A percentile compares a stretch with the other conserved stretches of the same genome.
These are phyloP conservation scores for Rhizopogon salebrosus DNA, from an alignment of 768 basidiomycete genomes.

Conservation along the genomic window DNA sequence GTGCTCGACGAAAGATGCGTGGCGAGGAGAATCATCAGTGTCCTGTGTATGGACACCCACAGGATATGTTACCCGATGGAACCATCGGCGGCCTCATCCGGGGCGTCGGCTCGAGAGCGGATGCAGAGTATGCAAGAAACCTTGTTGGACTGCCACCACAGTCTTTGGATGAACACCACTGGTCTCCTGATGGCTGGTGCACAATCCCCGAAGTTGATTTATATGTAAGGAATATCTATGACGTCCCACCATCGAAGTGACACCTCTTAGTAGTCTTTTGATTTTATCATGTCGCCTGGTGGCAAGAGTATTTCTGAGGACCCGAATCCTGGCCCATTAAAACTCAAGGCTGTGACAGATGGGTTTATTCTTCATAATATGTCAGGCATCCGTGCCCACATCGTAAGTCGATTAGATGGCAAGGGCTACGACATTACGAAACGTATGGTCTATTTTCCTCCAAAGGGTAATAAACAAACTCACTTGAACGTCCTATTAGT, in stretches of 20 bases:
- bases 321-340: constrained; percentile 58
- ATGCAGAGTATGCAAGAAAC: constrained; percentile 77
- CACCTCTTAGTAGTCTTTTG: constrained; percentile 53
- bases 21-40: constrained; percentile 68
- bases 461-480: constrained; percentile 6
- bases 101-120: constrained; percentile 67
- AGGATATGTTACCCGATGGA: constrained; percentile 26
- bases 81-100: constrained; percentile 46
- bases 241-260: constrained; percentile 1
- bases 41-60: constrained; percentile 54
- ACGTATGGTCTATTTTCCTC: constrained; percentile 41
- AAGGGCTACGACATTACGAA: constrained; percentile 84
- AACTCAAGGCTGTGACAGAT: constrained; percentile 54
- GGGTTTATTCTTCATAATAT: constrained; percentile 78
- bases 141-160: constrained; percentile 53
- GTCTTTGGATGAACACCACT: constrained; percentile 47
- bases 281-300: constrained; percentile 70
- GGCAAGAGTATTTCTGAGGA: constrained; percentile 57
- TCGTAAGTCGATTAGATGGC: constrained; percentile 76
- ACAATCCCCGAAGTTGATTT: constrained; percentile 59
- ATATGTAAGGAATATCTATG: constrained; percentile 47
- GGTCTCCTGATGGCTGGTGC: constrained; percentile 75
- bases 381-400: constrained; percentile 71
- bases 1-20: constrained; percentile 54
- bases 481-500: constrained; percentile 38